A percentile compares a stretch with the other conserved stretches of the same genome.
Conservation (phyloP, 129 eudicot genomes). For the Deinandra increscens region DNA sequence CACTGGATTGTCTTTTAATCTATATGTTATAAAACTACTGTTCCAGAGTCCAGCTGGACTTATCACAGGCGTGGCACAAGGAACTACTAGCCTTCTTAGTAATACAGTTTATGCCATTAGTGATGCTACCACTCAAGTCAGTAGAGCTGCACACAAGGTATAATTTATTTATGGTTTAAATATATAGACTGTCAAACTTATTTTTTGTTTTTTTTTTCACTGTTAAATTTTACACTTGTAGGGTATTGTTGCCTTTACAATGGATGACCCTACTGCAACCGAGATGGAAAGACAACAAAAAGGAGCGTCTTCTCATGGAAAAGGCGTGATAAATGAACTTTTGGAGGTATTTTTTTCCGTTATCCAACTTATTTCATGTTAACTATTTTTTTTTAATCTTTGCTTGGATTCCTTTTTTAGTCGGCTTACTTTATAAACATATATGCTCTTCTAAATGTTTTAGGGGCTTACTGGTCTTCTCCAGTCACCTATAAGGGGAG, state of each 20-base stretch:
- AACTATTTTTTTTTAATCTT: constrained; percentile 4
- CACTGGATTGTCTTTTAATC: background rate
- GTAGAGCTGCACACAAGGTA: constrained; percentile 96
- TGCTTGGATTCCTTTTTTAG: background rate
- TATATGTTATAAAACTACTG: constrained; percentile 8
- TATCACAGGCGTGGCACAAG: constrained; percentile 87
- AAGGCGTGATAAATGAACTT: constrained; percentile 90
- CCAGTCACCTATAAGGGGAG: constrained; percentile 93
- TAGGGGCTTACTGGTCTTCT: constrained; percentile 98
- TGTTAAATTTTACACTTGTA: constrained; percentile 25
- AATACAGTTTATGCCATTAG: constrained; percentile 95
- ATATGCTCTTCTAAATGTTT: background rate
- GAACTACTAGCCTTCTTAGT: constrained; percentile 88
- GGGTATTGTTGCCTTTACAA: constrained; percentile 92
- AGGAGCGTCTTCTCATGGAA: constrained; percentile 68
- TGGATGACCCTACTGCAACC: constrained; percentile 65
- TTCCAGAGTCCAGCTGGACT: constrained; percentile 86
- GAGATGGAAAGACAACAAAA: constrained; percentile 67
- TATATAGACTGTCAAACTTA: background rate
- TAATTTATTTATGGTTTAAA: constrained; percentile 4
- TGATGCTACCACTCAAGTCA: constrained; percentile 98
- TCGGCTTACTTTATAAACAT: background rate
- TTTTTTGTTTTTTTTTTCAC: constrained; percentile 9
- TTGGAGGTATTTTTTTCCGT: constrained; percentile 53
- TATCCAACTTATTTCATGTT: background rate